phyloP scores from a whole-genome alignment of 192 early-diverging fungal genomes.

The Martensiomyces pterosporus region DNA sequence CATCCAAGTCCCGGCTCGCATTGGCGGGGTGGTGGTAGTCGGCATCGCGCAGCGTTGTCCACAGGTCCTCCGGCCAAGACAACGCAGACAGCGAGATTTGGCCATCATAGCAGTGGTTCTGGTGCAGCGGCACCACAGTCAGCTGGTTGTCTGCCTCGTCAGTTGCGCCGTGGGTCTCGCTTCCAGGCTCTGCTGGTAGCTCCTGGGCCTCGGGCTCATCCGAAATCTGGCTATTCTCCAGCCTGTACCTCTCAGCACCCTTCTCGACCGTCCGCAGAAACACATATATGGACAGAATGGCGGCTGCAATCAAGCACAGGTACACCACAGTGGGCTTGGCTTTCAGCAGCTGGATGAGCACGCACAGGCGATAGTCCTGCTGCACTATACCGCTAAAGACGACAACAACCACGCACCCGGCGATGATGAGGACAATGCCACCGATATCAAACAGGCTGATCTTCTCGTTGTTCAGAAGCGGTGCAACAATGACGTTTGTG shows the following conservation, averaged over 20 bases:
- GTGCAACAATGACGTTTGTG: slow-evolving; percentile 74
- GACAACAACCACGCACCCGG: slow-evolving; percentile 67
- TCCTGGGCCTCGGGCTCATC: slow-evolving; percentile 7
- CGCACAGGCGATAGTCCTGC: slow-evolving; percentile 67
- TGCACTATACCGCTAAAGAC: slow-evolving; percentile 61
- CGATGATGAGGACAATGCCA: slow-evolving; percentile 71
- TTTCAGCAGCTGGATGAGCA: slow-evolving; percentile 64
- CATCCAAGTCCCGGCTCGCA: too few species aligned
- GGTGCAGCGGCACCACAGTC: too few species aligned
- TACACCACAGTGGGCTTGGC: slow-evolving; percentile 62
- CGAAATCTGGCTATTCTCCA: slow-evolving; percentile 12
- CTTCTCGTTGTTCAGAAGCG: slow-evolving; percentile 68
- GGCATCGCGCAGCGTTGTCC: not conserved
- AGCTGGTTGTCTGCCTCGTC: not conserved
- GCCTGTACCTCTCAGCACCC: slow-evolving; percentile 28
- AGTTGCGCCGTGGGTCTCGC: not conserved
- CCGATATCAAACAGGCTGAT: slow-evolving; percentile 64
- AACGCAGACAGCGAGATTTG: not conserved
- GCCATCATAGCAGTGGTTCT: too few species aligned
- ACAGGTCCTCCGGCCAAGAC: not conserved
- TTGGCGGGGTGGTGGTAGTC: not conserved
- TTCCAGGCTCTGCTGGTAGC: not conserved
- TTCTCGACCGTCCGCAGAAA: slow-evolving; percentile 58
- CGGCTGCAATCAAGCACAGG: slow-evolving; percentile 55
- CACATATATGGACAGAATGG: slow-evolving; percentile 54